phyloP scores from a whole-genome alignment of 1,284 basidiomycete species.

The Wallemia ichthyophaga region DNA sequence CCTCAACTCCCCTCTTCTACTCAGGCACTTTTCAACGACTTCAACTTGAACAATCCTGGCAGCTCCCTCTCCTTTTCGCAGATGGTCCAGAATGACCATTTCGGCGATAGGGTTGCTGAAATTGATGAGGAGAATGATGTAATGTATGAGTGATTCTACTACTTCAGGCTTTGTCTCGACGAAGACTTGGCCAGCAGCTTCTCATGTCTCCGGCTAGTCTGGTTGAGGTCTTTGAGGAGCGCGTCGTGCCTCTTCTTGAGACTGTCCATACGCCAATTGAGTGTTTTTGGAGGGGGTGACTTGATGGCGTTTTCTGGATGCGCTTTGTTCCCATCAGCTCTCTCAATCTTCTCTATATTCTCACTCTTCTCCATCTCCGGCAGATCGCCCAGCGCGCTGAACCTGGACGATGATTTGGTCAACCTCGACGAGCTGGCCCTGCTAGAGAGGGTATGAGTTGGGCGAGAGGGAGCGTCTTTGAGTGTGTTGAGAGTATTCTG shows the following conservation, averaged over 20 bases:
- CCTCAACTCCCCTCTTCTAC: neutral
- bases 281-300: neutral
- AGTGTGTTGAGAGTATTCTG: too few relatives aligned
- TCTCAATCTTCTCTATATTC: too few relatives aligned
- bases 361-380: neutral
- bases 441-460: neutral
- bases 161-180: neutral
- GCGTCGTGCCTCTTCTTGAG: neutral
- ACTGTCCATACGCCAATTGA: neutral
- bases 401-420: neutral
- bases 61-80: neutral
- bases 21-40: neutral
- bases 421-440: neutral
- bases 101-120: neutral
- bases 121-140: neutral
- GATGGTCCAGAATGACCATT: neutral
- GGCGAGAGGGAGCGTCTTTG: too few relatives aligned
- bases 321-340: neutral
- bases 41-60: neutral
- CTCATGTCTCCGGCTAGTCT: neutral
- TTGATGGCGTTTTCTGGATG: too few relatives aligned
- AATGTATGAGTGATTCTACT: neutral
- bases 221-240: neutral
- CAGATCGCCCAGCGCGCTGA: neutral
- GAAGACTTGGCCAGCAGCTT: neutral